These are phyloP conservation scores for Moesziomyces sp. DNA, from an alignment of 1,284 basidiomycete genomes.

Conservation along the genomic window DNA sequence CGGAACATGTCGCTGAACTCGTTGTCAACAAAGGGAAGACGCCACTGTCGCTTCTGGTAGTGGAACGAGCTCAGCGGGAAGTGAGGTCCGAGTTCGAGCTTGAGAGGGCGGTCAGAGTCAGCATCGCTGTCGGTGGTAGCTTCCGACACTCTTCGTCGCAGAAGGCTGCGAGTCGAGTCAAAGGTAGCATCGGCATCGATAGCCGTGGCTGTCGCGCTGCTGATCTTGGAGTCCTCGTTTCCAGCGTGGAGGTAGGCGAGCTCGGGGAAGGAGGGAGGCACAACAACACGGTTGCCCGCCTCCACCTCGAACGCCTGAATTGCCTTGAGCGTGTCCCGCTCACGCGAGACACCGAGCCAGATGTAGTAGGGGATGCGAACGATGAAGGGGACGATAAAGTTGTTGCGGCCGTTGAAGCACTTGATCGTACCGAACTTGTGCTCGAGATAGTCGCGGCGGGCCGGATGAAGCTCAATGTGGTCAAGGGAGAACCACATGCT, in stretches of 20 bases:
- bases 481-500: constrained; percentile 78
- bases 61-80: constrained; percentile 78
- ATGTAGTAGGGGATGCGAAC: constrained; percentile 80
- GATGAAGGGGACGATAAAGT: constrained; percentile 77
- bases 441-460: constrained; percentile 77
- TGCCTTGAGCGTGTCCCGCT: constrained; percentile 74
- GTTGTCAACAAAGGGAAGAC: constrained; percentile 81
- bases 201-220: constrained; percentile 56
- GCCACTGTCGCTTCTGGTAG: constrained; percentile 74
- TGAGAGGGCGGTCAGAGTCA: constrained; percentile 65
- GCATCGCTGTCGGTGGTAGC: constrained; percentile 68
- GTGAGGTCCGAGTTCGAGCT: constrained; percentile 57
- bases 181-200: constrained; percentile 63
- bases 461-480: constrained; percentile 78
- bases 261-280: constrained; percentile 66
- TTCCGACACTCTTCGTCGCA: constrained; percentile 68
- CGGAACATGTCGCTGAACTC: constrained; percentile 81
- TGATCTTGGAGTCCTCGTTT: constrained; percentile 30
- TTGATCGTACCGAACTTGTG: constrained; percentile 80
- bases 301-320: constrained; percentile 78
- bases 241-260: constrained; percentile 48
- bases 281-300: constrained; percentile 73
- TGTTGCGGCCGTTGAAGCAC: constrained; percentile 78
- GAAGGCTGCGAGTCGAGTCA: constrained; percentile 62
- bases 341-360: constrained; percentile 79